Base-by-base conservation (phyloP, 2,329 filamentous ascomycete species). In the Stagonosporopsis vannaccii region DNA sequence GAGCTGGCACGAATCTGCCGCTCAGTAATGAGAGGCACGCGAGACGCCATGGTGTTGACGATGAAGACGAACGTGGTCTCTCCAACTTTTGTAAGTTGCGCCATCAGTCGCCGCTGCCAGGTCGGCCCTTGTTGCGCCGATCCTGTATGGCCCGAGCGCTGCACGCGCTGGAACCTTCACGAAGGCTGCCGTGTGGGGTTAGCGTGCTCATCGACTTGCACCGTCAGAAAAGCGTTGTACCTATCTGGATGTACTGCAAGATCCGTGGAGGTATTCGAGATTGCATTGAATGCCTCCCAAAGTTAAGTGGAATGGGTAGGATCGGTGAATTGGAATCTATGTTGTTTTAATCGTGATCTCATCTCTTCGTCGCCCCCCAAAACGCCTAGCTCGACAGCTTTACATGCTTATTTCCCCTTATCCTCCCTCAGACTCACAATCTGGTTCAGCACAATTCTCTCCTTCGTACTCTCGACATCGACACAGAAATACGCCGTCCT, bases 371-470 rank as follows among this genome's bases (percentile, higher is more conserved):
- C 3, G 17, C 8, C 13, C 20, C 22, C 15, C 35, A 7, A 2
- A 35, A 23, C 35, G 33, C 41, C 23, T 30, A 17, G 43, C 47
- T 43, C n/a, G 11, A n/a, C 41, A 15, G 12, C 35, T 20, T 17
- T 2, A 33, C 20, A 15, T 15, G 4, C 20, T 19, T 50, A 72
- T 67, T 72, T 72, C 2, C 67, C 61, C 60, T 72, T 77, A 35
- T 96, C 91, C 77, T 97, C 93, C 80, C 96, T 96, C 70, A 97
- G 77, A 43, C 90, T 91, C 20, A 98, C 93, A 69, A 98, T 97
- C 47, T 92, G 85, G 79, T 98, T 98, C 26, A 98, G 79, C 43
- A 98, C 85, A 62, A 96, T 82, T 75, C 89, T 91, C n/a, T 91
- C 90, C 36, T 74, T 75, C 0, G 72, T 77, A 0, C 87, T 90